A percentile compares a stretch with the other conserved stretches of the same genome.
Evolutionary conservation across 345 rosid genomes (phyloP).

Genomic region (Triadica sebifera): DNA sequence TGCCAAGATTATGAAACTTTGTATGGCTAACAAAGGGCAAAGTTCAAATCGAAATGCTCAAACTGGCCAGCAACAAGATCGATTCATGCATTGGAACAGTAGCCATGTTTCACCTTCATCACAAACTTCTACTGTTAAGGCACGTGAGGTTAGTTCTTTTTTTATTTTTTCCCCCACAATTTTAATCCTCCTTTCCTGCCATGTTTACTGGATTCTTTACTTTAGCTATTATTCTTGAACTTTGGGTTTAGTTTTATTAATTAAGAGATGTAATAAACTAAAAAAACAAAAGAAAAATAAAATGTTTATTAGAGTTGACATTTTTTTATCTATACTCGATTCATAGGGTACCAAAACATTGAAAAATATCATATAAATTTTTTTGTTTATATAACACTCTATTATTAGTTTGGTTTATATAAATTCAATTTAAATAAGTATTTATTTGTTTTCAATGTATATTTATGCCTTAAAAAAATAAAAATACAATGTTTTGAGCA

Average conservation of each 20-base stretch:
- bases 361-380: too few species aligned
- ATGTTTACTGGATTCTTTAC: not conserved
- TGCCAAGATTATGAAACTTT: conserved; percentile 63
- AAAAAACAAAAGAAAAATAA: too few species aligned
- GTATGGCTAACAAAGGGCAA: conserved; percentile 25
- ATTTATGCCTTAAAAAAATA: not conserved
- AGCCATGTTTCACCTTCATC: conserved; percentile 21
- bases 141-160: conserved; percentile 49
- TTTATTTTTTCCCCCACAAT: not conserved
- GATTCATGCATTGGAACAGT: conserved; percentile 31
- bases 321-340: not conserved
- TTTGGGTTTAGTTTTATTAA: too few species aligned
- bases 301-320: conserved; percentile 1
- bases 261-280: too few species aligned
- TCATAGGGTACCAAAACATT: too few species aligned
- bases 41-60: not conserved
- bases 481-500: not conserved
- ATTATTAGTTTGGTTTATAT: too few species aligned
- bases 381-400: too few species aligned
- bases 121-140: conserved; percentile 20
- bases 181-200: conserved; percentile 23
- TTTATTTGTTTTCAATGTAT: too few species aligned
- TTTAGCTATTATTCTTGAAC: not conserved
- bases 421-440: too few species aligned
- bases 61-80: not conserved